phyloP scores from a whole-genome alignment of 768 basidiomycete species.

The Pleurotus tuoliensis region DNA sequence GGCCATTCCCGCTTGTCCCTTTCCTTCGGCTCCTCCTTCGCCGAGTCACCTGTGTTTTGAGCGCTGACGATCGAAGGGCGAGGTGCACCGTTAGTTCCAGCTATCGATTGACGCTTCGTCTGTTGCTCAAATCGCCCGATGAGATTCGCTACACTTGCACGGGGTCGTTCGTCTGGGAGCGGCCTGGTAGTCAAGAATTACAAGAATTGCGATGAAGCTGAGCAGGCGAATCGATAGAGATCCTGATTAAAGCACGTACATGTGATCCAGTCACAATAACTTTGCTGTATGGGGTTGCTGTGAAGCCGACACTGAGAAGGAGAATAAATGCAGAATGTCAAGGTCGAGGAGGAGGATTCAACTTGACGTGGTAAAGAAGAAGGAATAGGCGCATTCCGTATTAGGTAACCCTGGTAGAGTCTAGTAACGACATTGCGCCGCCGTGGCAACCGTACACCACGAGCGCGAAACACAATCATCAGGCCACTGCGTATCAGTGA shows the following conservation, averaged over 20 bases:
- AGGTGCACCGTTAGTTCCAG: conserved; percentile 25
- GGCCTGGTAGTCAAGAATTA: conserved; percentile 45
- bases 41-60: conserved; percentile 58
- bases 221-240: conserved; percentile 7
- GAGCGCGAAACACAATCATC: no score
- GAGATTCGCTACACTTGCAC: conserved; percentile 84
- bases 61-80: conserved; percentile 63
- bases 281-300: background rate
- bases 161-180: conserved; percentile 83
- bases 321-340: no score
- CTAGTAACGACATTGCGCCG: no score
- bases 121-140: conserved; percentile 87
- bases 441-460: no score
- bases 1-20: conserved; percentile 81
- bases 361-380: background rate
- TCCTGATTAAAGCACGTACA: conserved; percentile 15
- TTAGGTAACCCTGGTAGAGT: no score
- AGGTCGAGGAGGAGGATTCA: background rate
- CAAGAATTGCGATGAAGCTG: background rate
- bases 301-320: no score
- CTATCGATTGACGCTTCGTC: conserved; percentile 54
- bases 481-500: no score
- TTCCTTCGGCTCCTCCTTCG: conserved; percentile 65
- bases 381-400: background rate
- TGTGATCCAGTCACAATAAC: conserved; percentile 10